Evolutionary conservation across 192 early-diverging fungal genomes (phyloP).

Genomic region (Phlyctochytrium arcticum): DNA sequence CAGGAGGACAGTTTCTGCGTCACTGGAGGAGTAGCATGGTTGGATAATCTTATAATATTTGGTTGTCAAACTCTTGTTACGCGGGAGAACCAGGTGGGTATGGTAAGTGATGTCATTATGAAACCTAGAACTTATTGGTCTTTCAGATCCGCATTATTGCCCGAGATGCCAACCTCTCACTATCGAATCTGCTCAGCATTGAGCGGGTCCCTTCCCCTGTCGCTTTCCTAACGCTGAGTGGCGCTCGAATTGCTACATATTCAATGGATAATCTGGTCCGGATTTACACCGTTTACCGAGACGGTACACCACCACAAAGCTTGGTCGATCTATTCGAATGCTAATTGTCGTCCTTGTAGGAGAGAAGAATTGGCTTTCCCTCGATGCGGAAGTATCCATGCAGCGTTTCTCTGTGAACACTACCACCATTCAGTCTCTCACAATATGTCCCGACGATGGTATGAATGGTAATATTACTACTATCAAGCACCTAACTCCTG

Average conservation of each 20-base stretch:
- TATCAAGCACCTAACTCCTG: too few species aligned
- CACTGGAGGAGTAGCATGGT: conserved; percentile 71
- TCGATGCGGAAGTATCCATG: too few species aligned
- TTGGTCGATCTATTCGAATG: too few species aligned
- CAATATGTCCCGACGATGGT: too few species aligned
- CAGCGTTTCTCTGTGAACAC: too few species aligned
- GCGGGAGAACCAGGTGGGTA: conserved; percentile 25
- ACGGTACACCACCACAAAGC: neutral
- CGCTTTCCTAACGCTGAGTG: conserved; percentile 49
- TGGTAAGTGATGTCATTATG: conserved; percentile 2
- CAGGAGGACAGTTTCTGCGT: conserved; percentile 70
- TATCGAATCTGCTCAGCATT: conserved; percentile 54
- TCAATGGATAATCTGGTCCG: conserved; percentile 55
- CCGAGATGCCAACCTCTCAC: conserved; percentile 67
- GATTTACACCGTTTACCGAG: conserved; percentile 40
- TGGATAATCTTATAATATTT: conserved; percentile 60
- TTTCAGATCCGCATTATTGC: conserved; percentile 66
- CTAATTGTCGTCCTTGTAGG: too few species aligned
- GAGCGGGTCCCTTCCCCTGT: conserved; percentile 46
- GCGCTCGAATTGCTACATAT: conserved; percentile 57
- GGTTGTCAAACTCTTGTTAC: conserved; percentile 53
- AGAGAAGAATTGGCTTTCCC: too few species aligned
- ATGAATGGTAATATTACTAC: too few species aligned
- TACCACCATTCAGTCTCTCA: too few species aligned
- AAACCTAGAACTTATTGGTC: neutral